Conservation (phyloP, 1,284 basidiomycete genomes). For the Vanrija humicola region DNA sequence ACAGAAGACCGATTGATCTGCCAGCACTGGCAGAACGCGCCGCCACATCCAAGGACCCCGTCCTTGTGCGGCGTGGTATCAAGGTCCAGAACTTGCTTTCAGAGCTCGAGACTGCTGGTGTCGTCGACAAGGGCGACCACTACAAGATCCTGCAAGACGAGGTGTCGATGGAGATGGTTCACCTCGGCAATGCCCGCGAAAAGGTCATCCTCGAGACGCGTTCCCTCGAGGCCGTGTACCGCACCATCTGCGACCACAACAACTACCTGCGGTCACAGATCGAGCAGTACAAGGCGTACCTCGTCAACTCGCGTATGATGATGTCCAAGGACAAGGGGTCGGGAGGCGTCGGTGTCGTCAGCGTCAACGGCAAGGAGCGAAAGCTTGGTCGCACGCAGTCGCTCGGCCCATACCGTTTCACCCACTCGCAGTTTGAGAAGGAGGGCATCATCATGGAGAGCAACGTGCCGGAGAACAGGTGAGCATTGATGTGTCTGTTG, state of each 20-base stretch:
- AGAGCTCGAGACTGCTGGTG: slow-evolving; percentile 85
- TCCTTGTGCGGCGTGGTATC: slow-evolving; percentile 91
- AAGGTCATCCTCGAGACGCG: slow-evolving; percentile 92
- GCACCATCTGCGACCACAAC: slow-evolving; percentile 99
- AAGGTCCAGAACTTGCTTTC: slow-evolving; percentile 99
- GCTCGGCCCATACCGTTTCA: slow-evolving; percentile 93
- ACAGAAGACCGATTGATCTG: slow-evolving; percentile 84
- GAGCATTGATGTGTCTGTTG: slow-evolving; percentile 28
- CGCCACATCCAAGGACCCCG: slow-evolving; percentile 93
- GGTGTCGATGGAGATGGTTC: slow-evolving; percentile 87
- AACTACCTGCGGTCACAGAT: slow-evolving; percentile 92
- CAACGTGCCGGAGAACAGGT: slow-evolving; percentile 97
- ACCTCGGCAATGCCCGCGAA: slow-evolving; percentile 92
- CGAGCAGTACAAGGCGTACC: slow-evolving; percentile 98
- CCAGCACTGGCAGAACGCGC: slow-evolving; percentile 87
- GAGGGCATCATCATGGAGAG: slow-evolving; percentile 99
- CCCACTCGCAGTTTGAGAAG: slow-evolving; percentile 96
- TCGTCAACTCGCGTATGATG: slow-evolving; percentile 93
- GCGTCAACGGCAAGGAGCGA: slow-evolving; percentile 95
- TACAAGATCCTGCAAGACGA: slow-evolving; percentile 97
- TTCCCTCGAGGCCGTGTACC: slow-evolving; percentile 91
- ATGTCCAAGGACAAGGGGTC: slow-evolving; percentile 78
- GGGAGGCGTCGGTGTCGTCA: slow-evolving; percentile 83
- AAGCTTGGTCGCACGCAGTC: slow-evolving; percentile 79
- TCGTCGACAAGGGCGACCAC: slow-evolving; percentile 76